Evolutionary conservation across 2,329 filamentous ascomycete genomes (phyloP), one percentile per base, ranked within the genome.

Genomic region (Stagonosporopsis cucurbitacearum): DNA sequence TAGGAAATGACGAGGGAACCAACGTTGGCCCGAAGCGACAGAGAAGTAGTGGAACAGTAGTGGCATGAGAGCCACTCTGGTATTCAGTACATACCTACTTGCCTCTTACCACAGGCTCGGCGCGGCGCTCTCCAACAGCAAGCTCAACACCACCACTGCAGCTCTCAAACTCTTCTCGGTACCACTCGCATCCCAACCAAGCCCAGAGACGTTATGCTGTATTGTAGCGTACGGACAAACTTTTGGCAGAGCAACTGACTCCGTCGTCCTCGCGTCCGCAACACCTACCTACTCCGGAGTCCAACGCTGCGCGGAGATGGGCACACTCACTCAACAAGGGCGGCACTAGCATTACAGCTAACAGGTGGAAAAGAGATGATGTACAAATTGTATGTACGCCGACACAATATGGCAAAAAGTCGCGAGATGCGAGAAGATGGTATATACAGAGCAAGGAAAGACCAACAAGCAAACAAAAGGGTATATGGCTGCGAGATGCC

Each of bases 401-500:
- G 37, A 48, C 48, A 39, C 41, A 19, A 51, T 13, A 39, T 56
- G 47, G 23, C 30, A 49, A 26, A 50, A 42, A 30, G 19, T 32
- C 26, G 32, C 17, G 41, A 23, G 30, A 51, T 4, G 30, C 22
- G 46, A 48, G 43, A 56, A 51, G 7, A 19, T 39, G 53, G 43
- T 56, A 56, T 51, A 50, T 50, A 50, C 45, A 50, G 45, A 26
- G 15, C 2, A 32, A 47, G 48, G 28, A 43, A 39, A 48, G 39
- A 54, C 30, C 22, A 23, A 49, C 12, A 33, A 57, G 54, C 54
- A 57, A 57, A 43, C 39, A 57, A 44, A 51, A 53, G 54, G 54
- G 54, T 57, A 57, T 57, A 57, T 52, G 54, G 49, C 54, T 48
- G 40, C 43, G 37, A 52, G 54, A 57, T 53, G 54, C 54, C 54